These are phyloP conservation scores for Clitoria ternatea DNA, from an alignment of 306 rosid genomes.

Conservation along the genomic window DNA sequence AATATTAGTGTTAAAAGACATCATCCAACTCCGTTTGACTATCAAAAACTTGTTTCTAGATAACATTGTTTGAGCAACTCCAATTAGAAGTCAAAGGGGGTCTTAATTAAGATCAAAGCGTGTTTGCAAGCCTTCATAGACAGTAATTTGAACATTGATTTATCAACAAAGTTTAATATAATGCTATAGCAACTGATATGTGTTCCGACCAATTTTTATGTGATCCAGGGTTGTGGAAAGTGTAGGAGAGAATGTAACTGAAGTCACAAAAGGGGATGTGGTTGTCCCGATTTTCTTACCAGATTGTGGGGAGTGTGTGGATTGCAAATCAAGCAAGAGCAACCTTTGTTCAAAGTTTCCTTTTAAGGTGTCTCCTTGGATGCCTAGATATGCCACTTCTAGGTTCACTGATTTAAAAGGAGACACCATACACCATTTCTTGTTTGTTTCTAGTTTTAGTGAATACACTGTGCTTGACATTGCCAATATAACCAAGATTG, in stretches of 20 bases:
- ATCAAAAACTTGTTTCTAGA: no score
- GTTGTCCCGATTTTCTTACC: constrained; percentile 69
- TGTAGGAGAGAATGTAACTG: constrained; percentile 66
- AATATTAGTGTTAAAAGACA: no score
- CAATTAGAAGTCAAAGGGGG: no score
- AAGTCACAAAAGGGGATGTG: constrained; percentile 63
- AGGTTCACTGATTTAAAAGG: constrained; percentile 79
- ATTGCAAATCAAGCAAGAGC: constrained; percentile 66
- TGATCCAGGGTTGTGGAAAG: constrained; percentile 70
- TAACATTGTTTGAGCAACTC: no score
- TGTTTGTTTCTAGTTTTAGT: constrained; percentile 69
- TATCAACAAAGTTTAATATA: neutral
- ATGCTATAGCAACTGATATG: neutral
- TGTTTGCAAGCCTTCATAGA: neutral
- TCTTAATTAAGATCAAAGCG: neutral
- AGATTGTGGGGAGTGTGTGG: constrained; percentile 66
- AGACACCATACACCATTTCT: constrained; percentile 56
- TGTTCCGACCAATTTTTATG: neutral
- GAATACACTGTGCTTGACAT: constrained; percentile 75
- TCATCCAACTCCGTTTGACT: no score
- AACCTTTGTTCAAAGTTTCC: constrained; percentile 66
- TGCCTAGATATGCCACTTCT: constrained; percentile 53
- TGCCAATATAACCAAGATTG: constrained; percentile 59
- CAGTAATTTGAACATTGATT: neutral
- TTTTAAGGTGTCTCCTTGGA: constrained; percentile 51